phyloP scores from a whole-genome alignment of 1,284 basidiomycete species.

The Meripilus lineatus region DNA sequence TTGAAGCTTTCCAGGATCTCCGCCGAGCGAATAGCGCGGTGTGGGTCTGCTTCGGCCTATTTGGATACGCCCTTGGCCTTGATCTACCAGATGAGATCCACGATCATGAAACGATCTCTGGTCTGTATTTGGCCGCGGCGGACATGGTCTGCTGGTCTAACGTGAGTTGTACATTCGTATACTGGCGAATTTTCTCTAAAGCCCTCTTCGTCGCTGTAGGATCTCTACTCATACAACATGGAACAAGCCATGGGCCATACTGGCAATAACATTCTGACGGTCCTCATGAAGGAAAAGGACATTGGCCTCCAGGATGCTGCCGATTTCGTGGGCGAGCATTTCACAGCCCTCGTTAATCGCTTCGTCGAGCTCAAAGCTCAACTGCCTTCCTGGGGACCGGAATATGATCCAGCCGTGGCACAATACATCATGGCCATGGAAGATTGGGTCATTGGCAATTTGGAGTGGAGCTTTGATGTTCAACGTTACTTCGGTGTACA shows the following conservation, averaged over 20 bases:
- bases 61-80: conserved; percentile 55
- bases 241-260: conserved; percentile 63
- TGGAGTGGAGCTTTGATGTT: conserved; percentile 36
- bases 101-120: no score
- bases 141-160: conserved; percentile 68
- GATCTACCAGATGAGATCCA: conserved; percentile 60
- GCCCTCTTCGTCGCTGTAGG: conserved; percentile 34
- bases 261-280: conserved; percentile 63
- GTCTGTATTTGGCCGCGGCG: conserved; percentile 49
- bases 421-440: conserved; percentile 31
- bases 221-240: conserved; percentile 70
- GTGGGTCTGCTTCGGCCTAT: conserved; percentile 56
- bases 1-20: conserved; percentile 47
- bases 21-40: conserved; percentile 66
- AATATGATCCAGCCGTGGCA: conserved; percentile 44
- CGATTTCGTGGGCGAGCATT: conserved; percentile 52
- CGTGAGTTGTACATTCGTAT: conserved; percentile 33
- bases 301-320: conserved; percentile 53
- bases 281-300: conserved; percentile 53
- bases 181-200: no score
- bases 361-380: conserved; percentile 41
- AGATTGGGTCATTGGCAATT: conserved; percentile 32
- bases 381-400: conserved; percentile 46
- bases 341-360: conserved; percentile 41
- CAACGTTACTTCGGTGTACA: conserved; percentile 35